Evolutionary conservation across 1,284 basidiomycete genomes (phyloP).

Genomic region (Microbotryum violaceum): DNA sequence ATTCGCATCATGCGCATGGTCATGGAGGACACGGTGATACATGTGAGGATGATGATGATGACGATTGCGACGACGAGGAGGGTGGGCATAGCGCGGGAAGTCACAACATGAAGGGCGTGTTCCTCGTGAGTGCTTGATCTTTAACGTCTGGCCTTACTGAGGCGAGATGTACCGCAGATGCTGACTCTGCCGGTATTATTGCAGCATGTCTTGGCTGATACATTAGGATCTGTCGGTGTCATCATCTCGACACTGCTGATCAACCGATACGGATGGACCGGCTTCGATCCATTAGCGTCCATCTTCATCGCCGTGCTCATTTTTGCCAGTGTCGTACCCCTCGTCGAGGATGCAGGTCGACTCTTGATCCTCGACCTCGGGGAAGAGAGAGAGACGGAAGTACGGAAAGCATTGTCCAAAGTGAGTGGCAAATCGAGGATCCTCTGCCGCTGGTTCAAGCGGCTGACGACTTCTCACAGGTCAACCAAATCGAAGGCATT

Average conservation of each 20-base stretch:
- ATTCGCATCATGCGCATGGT: constrained; percentile 27
- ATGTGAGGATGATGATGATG: constrained; percentile 47
- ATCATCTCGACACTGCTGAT: constrained; percentile 95
- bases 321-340: constrained; percentile 85
- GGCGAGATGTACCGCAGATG: too few species aligned
- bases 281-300: constrained; percentile 96
- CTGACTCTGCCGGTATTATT: constrained; percentile 1
- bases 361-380: constrained; percentile 81
- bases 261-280: constrained; percentile 97
- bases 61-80: constrained; percentile 41
- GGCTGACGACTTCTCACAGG: constrained; percentile 41
- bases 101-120: constrained; percentile 99
- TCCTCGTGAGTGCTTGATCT: constrained; percentile 56
- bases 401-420: constrained; percentile 67
- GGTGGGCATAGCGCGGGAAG: constrained; percentile 56
- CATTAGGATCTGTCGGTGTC: constrained; percentile 84
- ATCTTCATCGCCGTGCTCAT: constrained; percentile 94
- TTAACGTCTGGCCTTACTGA: background rate
- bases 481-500: constrained; percentile 63
- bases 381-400: constrained; percentile 54
- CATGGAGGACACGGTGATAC: constrained; percentile 31
- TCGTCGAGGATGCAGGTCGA: constrained; percentile 86
- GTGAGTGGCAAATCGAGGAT: constrained; percentile 46
- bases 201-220: constrained; percentile 47
- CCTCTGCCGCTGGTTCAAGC: background rate